A percentile compares a stretch with the other conserved stretches of the same genome.
phyloP scores from a whole-genome alignment of 257 asterid genomes.

The Eustoma russellianum region DNA sequence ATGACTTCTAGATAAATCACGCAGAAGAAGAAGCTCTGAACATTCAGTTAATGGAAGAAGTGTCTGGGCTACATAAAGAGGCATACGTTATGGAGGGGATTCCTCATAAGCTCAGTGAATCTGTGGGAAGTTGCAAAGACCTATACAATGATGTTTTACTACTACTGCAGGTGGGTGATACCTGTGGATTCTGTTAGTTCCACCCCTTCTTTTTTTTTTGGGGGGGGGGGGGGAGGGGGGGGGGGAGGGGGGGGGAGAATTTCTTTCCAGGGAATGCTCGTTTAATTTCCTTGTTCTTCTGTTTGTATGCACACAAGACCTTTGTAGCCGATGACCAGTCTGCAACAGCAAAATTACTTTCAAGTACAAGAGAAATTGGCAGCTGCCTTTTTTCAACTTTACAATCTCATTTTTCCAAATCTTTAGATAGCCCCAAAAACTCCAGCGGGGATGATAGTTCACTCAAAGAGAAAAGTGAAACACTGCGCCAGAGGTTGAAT shows the following conservation, averaged over 20 bases:
- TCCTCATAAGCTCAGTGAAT: constrained; percentile 44
- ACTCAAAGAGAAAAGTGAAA: constrained; percentile 41
- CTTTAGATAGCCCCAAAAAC: constrained; percentile 27
- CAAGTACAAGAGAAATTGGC: constrained; percentile 63
- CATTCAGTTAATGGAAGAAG: constrained; percentile 40
- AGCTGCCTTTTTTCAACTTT: constrained; percentile 51
- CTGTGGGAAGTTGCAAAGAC: constrained; percentile 55
- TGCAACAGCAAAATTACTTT: constrained; percentile 43
- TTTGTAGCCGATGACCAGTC: constrained; percentile 50
- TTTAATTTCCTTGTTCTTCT: background rate
- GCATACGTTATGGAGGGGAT: constrained; percentile 32
- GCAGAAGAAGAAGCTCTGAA: constrained; percentile 42
- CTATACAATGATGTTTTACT: constrained; percentile 45
- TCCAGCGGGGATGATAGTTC: constrained; percentile 22
- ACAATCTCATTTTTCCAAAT: constrained; percentile 47
- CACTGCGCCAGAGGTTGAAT: constrained; percentile 49
- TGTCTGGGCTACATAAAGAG: constrained; percentile 57
- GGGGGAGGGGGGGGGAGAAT: background rate
- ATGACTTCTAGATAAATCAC: constrained; percentile 43
- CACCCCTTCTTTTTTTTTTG: background rate
- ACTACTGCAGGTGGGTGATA: constrained; percentile 46
- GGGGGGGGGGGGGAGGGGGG: background rate
- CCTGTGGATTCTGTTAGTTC: background rate
- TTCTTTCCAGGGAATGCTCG: background rate
- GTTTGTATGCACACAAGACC: constrained; percentile 33